Conservation (phyloP, 1,284 basidiomycete genomes). For the Ganoderma lucidum region DNA sequence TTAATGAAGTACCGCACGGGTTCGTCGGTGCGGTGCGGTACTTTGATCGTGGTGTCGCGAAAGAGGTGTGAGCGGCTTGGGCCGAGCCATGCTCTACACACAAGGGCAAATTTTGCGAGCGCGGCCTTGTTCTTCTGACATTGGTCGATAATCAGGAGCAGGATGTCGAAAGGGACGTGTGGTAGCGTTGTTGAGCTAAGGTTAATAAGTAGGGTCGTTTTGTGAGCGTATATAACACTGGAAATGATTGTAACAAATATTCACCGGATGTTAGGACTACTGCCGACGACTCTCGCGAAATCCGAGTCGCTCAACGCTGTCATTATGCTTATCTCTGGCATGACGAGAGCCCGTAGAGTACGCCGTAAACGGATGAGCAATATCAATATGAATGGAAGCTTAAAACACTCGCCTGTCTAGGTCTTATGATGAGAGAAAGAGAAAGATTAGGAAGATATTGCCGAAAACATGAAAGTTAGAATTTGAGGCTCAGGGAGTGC, state of each 20-base stretch:
- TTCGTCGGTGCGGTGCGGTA: background rate
- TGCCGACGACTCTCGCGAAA: background rate
- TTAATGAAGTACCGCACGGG: background rate
- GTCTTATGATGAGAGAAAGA: background rate
- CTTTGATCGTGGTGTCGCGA: constrained; percentile 3
- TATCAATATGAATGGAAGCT: background rate
- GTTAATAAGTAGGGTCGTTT: background rate
- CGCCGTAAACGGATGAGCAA: background rate
- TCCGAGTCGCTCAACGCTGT: background rate
- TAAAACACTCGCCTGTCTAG: no score
- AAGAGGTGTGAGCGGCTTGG: background rate
- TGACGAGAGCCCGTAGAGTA: background rate
- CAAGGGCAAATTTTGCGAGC: background rate
- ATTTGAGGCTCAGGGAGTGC: no score
- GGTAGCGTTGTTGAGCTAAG: background rate
- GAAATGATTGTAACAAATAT: background rate
- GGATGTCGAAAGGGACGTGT: background rate
- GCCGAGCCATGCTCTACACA: background rate
- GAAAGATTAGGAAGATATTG: background rate
- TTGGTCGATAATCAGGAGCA: background rate
- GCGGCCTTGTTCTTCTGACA: background rate
- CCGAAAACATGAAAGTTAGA: no score
- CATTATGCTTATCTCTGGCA: background rate
- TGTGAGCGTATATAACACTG: background rate
- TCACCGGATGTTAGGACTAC: background rate